Base-by-base conservation (phyloP, 2,329 filamentous ascomycete species). In the Monosporascus sp. region DNA sequence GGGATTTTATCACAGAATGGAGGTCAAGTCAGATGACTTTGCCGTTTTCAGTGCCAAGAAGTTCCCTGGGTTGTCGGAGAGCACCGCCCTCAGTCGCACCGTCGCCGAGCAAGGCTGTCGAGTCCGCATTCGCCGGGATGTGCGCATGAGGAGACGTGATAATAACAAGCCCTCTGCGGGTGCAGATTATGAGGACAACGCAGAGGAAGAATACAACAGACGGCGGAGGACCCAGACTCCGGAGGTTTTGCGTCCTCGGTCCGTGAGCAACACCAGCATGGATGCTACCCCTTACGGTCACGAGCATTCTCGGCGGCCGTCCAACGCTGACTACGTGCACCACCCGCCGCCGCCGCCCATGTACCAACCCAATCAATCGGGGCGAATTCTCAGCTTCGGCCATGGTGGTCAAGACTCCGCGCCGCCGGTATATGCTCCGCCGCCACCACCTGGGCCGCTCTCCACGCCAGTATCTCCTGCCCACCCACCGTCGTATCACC, bases 51-150 rank as follows among this genome's bases (percentile, higher is more conserved):
- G 92, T 63, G 94, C 94, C 50, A 99, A 97, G 85, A 97, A 97
- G 76, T 99, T 99, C 74, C 94, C 94, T 17, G 94, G 93, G 19
- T 77, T 97, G 55, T 87, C 89, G 45, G 90, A 94, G 70, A 97
- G 91, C 74, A 99, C 94, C 0, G 77, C 82, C 14, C 78, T 97
- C 49, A 97, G 92, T 72, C 88, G 92, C 58, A 88, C 90, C 37
- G 91, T 99, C 44, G 92, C 93, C 19, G 93, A 99, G 71, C 94
- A 99, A 72, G 94, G 94, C 54, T 97, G 94, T 71, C 90, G 93
- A 61, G 94, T 99, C 27, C 88, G 94, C 46, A 99, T 99, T 65
- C 85, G 94, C 53, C 89, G 94, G 58, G 94, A 97, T 72, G 90
- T 96, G 7, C 86, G 91, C 54, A 95, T 96, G 89, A 86, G 91